A percentile compares a stretch with the other conserved stretches of the same genome.
Conservation (phyloP, 2,329 filamentous ascomycete genomes). For the Sclerotinia subarctica region DNA sequence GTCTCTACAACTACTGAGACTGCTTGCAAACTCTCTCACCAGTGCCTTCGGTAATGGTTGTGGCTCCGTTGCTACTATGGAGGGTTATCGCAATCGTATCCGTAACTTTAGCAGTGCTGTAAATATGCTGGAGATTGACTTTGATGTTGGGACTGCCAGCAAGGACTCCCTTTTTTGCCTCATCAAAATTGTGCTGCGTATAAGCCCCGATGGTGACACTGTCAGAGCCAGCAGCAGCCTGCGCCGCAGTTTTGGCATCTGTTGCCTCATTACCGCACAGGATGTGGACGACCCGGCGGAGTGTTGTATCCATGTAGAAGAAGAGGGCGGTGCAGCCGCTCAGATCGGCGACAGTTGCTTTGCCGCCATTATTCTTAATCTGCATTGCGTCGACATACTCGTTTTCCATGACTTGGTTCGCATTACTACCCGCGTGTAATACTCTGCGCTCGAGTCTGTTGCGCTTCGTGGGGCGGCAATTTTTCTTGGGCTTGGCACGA, state of each 20-base stretch:
- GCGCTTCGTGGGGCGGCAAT: not conserved
- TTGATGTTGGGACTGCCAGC: not conserved
- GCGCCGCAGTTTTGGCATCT: constrained; percentile 12
- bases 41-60: not conserved
- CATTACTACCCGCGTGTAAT: constrained; percentile 1
- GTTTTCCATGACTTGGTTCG: constrained; percentile 2
- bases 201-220: not conserved
- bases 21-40: not conserved
- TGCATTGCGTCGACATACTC: constrained; percentile 7
- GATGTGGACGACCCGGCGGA: constrained; percentile 11
- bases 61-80: not conserved
- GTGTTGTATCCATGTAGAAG: constrained; percentile 2
- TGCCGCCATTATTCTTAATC: constrained; percentile 5
- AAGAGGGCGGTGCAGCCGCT: constrained; percentile 19
- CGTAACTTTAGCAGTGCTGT: not conserved
- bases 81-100: not conserved
- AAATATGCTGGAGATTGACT: not conserved
- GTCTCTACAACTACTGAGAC: constrained; percentile 1
- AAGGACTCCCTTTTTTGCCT: not conserved
- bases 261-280: constrained; percentile 17
- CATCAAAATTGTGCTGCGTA: not conserved
- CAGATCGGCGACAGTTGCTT: constrained; percentile 7
- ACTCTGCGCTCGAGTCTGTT: not conserved
- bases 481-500: constrained; percentile 10
- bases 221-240: not conserved